These are phyloP conservation scores for Yarrowia sp. DNA, from an alignment of 805 yeast genomes.

Conservation along the genomic window DNA sequence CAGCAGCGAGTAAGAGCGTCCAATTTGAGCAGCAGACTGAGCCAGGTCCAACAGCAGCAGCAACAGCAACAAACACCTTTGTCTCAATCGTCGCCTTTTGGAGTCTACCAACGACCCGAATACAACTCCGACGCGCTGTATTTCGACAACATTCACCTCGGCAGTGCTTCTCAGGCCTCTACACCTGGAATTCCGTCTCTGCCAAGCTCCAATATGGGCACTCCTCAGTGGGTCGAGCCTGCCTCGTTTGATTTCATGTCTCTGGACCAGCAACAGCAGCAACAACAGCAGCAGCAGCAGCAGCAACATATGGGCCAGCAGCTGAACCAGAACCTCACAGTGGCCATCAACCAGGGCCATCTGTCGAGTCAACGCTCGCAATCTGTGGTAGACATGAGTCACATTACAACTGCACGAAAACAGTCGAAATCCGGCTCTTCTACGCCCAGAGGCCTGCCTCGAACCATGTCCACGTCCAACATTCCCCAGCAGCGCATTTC, in stretches of 20 bases:
- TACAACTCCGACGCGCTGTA: not conserved
- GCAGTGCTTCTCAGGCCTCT: not conserved
- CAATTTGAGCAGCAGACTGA: not conserved
- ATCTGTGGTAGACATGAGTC: conserved; percentile 8
- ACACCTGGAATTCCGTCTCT: not conserved
- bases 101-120: conserved; percentile 7
- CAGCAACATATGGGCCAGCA: not conserved
- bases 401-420: not conserved
- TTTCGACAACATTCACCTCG: not conserved
- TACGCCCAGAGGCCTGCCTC: not conserved
- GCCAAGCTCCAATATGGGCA: not conserved
- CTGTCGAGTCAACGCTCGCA: not conserved
- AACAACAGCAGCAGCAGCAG: not conserved
- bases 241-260: not conserved
- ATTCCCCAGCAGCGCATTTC: conserved; percentile 7
- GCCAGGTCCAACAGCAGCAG: not conserved
- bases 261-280: not conserved
- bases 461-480: conserved; percentile 11
- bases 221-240: conserved; percentile 15
- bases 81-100: not conserved
- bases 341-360: conserved; percentile 1
- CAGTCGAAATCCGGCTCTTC: conserved; percentile 7
- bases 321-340: not conserved
- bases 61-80: not conserved
- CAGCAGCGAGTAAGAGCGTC: not conserved